Conservation (phyloP, 352 stramenopile species). For the Vaucheria bursata region DNA sequence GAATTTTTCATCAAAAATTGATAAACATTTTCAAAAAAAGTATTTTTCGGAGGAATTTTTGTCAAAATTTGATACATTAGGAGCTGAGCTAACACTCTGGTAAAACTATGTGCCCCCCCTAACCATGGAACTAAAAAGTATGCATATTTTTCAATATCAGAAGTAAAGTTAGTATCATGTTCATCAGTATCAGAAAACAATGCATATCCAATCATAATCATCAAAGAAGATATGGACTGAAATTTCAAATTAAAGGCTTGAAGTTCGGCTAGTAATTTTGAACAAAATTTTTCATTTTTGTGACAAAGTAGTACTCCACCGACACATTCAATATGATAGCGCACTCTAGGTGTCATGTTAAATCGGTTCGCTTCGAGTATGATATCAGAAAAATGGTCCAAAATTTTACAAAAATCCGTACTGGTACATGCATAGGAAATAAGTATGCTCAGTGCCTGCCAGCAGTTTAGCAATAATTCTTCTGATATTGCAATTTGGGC, state of each 20-base stretch:
- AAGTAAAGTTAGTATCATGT: background rate
- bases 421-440: no score
- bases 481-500: no score
- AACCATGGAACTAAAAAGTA: conserved; percentile 6
- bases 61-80: background rate
- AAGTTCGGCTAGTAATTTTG: background rate
- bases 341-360: no score
- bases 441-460: no score
- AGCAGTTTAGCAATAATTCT: no score
- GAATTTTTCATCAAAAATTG: background rate
- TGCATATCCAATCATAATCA: conserved; percentile 13
- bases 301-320: background rate
- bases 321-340: no score
- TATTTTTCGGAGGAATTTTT: background rate
- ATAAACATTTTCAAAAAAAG: background rate
- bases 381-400: no score
- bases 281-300: background rate
- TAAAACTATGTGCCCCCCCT: background rate
- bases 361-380: no score
- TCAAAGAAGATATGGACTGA: background rate
- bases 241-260: background rate
- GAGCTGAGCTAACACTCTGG: background rate
- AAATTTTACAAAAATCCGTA: no score
- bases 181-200: background rate
- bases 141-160: background rate